Evolutionary conservation across 208 protist species (phyloP), one percentile per base, ranked within the genome.

Genomic region (Wallacemonas sp.): DNA sequence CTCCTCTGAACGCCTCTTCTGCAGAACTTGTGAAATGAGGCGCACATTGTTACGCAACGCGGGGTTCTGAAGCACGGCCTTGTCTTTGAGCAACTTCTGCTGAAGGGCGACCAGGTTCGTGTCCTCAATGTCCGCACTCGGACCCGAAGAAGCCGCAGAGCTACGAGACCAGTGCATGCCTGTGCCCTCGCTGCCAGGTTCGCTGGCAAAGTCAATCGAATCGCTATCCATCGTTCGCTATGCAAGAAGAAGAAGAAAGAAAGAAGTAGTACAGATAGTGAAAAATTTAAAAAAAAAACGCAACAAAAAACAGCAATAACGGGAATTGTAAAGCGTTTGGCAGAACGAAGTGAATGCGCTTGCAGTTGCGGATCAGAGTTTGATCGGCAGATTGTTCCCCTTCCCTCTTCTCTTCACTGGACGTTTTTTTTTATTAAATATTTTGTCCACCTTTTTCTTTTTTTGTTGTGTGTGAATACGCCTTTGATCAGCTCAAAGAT

Each of bases 131-230:
- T 6, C 6, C 44, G 9, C 17, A 22, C 22, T 9, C 17, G 44
- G 22, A n/a, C 44, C 44, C 5, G 44, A 49, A 9, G 44, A 49
- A 19, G 17, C 44, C 9, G 44, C 22, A 6, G 46, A 54, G 46
- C 46, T 31, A 34, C 22, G 15, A 3, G 51, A 58, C 51, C 26
- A 39, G n/a, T 39, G 51, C 26, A 58, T 4, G 26, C 51, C 30
- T 6, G 51, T 42, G 3, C 28, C 51, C 14, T 58, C 51, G 19
- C 51, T 58, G 15, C 28, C 51, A 1, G 51, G 51, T 31, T 58
- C 51, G n/a, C 51, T 58, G 12, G 51, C 51, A n/a, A 58, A 58
- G n/a, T 58, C 51, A 19, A 58, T 58, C 12, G 30, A 39, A 24
- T 58, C 51, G 4, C n/a, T 42, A 2, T 9, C 1, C 51, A 58